A percentile compares a stretch with the other conserved stretches of the same genome.
phyloP scores from a whole-genome alignment of 169 alveolate species.

The Cryptosporidium baileyi region DNA sequence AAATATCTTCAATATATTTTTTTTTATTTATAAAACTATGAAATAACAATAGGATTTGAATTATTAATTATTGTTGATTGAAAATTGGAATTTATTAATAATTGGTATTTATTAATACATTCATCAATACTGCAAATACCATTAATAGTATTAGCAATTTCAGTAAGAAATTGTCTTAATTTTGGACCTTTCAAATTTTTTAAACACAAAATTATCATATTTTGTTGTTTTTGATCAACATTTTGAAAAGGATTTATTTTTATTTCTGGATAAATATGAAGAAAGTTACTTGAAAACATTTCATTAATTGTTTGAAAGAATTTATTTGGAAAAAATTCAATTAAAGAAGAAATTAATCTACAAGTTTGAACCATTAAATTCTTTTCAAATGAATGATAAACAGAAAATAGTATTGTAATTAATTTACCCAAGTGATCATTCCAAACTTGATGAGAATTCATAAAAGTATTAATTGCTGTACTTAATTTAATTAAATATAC shows the following conservation, averaged over 20 bases:
- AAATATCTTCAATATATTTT: background rate
- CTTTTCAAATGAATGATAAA: constrained; percentile 11
- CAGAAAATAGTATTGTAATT: constrained; percentile 1
- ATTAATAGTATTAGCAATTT: constrained; percentile 27
- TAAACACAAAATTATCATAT: background rate
- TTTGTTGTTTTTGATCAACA: constrained; percentile 3
- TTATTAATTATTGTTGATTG: background rate
- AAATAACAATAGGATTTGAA: constrained; percentile 4
- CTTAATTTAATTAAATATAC: constrained; percentile 4
- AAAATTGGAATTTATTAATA: background rate
- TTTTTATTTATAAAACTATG: background rate
- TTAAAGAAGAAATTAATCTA: background rate
- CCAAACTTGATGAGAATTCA: constrained; percentile 15
- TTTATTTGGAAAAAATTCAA: constrained; percentile 19
- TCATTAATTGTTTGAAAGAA: constrained; percentile 27
- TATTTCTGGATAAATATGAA: constrained; percentile 21
- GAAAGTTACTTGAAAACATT: constrained; percentile 23
- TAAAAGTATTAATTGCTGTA: background rate
- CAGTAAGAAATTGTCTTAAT: constrained; percentile 22
- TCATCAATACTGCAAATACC: constrained; percentile 17
- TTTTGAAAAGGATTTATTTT: constrained; percentile 22
- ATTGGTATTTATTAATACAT: constrained; percentile 5
- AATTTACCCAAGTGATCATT: constrained; percentile 5
- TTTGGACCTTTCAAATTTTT: constrained; percentile 2
- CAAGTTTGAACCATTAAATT: constrained; percentile 36